Evolutionary conservation across 2,329 filamentous ascomycete genomes (phyloP).

Genomic region (Apiospora aurea): DNA sequence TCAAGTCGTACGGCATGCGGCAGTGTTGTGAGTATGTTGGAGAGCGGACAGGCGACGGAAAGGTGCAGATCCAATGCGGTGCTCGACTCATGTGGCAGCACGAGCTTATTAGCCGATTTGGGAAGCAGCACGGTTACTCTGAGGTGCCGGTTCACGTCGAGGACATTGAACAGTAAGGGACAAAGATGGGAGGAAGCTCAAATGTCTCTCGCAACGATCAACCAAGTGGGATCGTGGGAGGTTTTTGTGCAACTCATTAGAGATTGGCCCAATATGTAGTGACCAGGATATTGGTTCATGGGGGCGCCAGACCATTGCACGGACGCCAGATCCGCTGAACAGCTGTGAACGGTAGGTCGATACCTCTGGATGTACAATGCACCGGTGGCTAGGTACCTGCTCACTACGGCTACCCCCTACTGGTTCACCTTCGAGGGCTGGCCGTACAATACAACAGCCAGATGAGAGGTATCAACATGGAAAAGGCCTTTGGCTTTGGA

Average conservation of each 20-base stretch:
- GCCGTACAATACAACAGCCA: conserved; percentile 20
- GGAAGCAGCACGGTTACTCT: conserved; percentile 22
- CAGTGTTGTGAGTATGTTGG: conserved; percentile 48
- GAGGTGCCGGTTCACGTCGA: conserved; percentile 16
- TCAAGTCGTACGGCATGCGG: conserved; percentile 58
- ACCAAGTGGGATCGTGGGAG: conserved; percentile 41
- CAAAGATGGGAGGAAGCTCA: conserved; percentile 39
- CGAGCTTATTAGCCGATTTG: conserved; percentile 33
- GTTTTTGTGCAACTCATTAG: conserved; percentile 48
- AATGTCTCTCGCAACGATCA: conserved; percentile 34
- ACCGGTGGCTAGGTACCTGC: conserved; percentile 7
- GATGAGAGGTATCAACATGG: conserved; percentile 17
- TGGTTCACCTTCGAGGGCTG: background rate
- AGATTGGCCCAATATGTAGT: conserved; percentile 43
- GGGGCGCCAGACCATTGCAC: conserved; percentile 39
- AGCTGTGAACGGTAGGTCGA: conserved; percentile 20
- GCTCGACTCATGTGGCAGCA: conserved; percentile 42
- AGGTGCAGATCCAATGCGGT: conserved; percentile 52
- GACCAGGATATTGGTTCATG: conserved; percentile 38
- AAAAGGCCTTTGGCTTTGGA: background rate
- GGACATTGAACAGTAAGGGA: conserved; percentile 19
- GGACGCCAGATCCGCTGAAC: conserved; percentile 40
- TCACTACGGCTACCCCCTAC: conserved; percentile 17
- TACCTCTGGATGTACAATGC: conserved; percentile 21
- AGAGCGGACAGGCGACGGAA: conserved; percentile 47